These are phyloP conservation scores for Phaeosphaeriaceae sp. DNA, from an alignment of 2,329 filamentous ascomycete genomes.

Conservation along the genomic window DNA sequence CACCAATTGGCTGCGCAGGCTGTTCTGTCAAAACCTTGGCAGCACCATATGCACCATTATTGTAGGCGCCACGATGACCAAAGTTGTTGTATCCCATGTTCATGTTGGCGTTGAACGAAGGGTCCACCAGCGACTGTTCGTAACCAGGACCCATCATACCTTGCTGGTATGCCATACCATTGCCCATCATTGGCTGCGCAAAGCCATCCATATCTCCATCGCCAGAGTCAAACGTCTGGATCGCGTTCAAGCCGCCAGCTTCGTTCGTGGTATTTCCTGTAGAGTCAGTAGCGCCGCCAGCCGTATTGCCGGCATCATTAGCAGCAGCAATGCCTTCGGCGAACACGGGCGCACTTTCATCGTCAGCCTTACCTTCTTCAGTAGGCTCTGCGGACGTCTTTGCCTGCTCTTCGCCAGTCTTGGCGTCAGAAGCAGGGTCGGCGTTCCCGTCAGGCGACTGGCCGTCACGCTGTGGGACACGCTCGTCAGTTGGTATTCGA, in stretches of 20 bases:
- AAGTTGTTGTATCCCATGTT: slow-evolving; percentile 49
- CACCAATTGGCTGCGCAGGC: slow-evolving; percentile 50
- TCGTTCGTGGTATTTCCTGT: slow-evolving; percentile 25
- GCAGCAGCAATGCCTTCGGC: slow-evolving; percentile 8
- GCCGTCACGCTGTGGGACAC: slow-evolving; percentile 37
- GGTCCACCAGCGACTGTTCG: slow-evolving; percentile 59
- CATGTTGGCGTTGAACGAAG: slow-evolving; percentile 47
- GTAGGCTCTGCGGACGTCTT: slow-evolving; percentile 28
- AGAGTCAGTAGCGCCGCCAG: slow-evolving; percentile 22
- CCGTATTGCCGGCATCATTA: slow-evolving; percentile 14
- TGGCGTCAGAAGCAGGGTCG: slow-evolving; percentile 41
- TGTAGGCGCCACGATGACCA: slow-evolving; percentile 56
- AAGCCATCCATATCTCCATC: slow-evolving; percentile 30
- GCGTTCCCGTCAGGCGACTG: slow-evolving; percentile 38
- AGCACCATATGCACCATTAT: slow-evolving; percentile 43
- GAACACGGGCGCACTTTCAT: slow-evolving; percentile 13
- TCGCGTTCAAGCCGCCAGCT: slow-evolving; percentile 35
- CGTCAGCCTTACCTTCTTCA: slow-evolving; percentile 40
- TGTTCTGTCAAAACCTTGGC: slow-evolving; percentile 46
- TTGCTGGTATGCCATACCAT: slow-evolving; percentile 34
- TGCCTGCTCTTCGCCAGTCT: slow-evolving; percentile 38
- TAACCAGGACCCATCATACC: slow-evolving; percentile 56
- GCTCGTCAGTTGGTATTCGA: slow-evolving; percentile 34
- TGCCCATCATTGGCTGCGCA: slow-evolving; percentile 37
- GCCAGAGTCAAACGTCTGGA: slow-evolving; percentile 44